These are phyloP conservation scores for Lyophyllum atratum DNA, from an alignment of 768 basidiomycete species.

Conservation along the genomic window DNA sequence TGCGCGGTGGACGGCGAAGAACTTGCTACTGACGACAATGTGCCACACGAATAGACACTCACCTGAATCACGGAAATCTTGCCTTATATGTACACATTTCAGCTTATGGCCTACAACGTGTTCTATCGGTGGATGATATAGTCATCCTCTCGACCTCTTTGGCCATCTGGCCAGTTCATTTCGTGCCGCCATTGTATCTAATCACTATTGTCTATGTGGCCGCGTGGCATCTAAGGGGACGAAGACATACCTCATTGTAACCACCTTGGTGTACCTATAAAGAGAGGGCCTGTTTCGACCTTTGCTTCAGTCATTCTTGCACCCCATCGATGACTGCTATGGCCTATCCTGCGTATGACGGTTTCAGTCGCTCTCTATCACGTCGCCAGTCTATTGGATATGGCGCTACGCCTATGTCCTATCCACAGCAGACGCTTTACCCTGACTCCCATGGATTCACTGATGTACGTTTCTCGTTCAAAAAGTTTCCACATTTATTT, in stretches of 20 bases:
- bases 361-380: slow-evolving; percentile 31
- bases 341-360: slow-evolving; percentile 28
- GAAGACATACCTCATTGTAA: slow-evolving; percentile 15
- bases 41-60: not conserved
- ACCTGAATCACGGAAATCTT: not conserved
- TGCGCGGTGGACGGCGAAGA: not conserved
- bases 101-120: not conserved
- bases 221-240: slow-evolving; percentile 19
- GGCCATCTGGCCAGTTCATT: slow-evolving; percentile 11
- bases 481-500: not conserved
- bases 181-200: slow-evolving; percentile 1
- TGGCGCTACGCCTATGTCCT: slow-evolving; percentile 27
- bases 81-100: not conserved
- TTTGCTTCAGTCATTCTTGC: slow-evolving; percentile 1
- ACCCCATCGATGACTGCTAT: slow-evolving; percentile 9
- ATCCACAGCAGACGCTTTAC: slow-evolving; percentile 41
- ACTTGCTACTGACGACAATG: not conserved
- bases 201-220: slow-evolving; percentile 6
- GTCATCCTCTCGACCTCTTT: not conserved
- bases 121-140: not conserved
- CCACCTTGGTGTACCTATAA: slow-evolving; percentile 17
- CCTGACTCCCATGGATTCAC: slow-evolving; percentile 32
- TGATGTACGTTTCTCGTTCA: slow-evolving; percentile 34
- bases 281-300: not conserved
- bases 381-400: slow-evolving; percentile 43